Conservation (phyloP, 441 rosid species). For the Syzygium syzygioides region DNA sequence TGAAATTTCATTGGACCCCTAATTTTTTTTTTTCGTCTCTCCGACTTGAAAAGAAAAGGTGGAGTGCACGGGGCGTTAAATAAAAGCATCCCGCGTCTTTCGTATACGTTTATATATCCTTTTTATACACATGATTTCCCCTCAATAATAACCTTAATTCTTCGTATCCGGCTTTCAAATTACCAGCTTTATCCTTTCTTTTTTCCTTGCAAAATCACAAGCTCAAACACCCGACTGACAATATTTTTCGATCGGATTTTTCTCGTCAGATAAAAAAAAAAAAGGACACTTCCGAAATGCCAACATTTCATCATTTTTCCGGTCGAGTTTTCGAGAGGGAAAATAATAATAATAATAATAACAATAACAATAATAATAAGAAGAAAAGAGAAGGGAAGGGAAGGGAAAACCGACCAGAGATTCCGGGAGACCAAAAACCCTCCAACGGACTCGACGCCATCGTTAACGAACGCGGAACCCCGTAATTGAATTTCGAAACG, state of each 20-base stretch:
- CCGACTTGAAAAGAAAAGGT: neutral
- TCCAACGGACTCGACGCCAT: neutral
- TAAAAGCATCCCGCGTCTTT: rapidly evolving
- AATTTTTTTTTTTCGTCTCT: neutral
- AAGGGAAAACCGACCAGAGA: neutral
- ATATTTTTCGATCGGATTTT: neutral
- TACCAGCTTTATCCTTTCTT: neutral
- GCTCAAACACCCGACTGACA: neutral
- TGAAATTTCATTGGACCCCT: neutral
- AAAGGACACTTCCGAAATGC: too few species aligned
- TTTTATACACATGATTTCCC: rapidly evolving
- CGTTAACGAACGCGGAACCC: neutral
- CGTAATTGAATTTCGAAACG: neutral
- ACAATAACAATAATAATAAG: rapidly evolving
- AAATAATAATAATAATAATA: rapidly evolving
- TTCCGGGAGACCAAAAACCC: neutral
- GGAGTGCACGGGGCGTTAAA: rapidly evolving
- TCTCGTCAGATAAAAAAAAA: neutral
- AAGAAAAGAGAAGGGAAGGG: rapidly evolving
- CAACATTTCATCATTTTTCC: too few species aligned
- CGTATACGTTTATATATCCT: rapidly evolving
- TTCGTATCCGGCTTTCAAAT: neutral
- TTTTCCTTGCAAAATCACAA: neutral
- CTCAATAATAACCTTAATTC: too few species aligned
- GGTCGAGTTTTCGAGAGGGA: neutral